Percentiles rank a stretch among this genome's conserved stretches.
Evolutionary conservation across 441 rosid genomes (phyloP).

Genomic region (Populus hybrid): DNA sequence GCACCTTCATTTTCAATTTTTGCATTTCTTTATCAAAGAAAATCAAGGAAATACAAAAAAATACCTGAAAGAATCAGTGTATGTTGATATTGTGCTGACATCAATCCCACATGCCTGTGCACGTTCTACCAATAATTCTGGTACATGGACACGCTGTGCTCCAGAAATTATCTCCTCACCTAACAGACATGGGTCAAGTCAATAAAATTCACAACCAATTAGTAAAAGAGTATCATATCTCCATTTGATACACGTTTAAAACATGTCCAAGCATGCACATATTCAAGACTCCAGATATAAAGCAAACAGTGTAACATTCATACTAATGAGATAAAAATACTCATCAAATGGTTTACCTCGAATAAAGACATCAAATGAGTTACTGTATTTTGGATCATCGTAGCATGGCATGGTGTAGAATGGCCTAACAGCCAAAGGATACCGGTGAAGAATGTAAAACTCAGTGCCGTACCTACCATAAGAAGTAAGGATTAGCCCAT

Average conservation of each 20-base stretch:
- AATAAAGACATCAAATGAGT: constrained; percentile 93
- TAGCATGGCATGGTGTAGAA: constrained; percentile 93
- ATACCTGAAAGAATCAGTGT: constrained; percentile 85
- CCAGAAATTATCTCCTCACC: constrained; percentile 98
- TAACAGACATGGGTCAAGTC: constrained; percentile 10
- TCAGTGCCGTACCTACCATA: constrained; percentile 67
- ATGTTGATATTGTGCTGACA: constrained; percentile 66
- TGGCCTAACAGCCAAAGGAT: constrained; percentile 78
- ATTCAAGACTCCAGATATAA: constrained; percentile 1
- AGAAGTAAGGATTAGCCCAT: constrained; percentile 6
- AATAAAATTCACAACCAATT: background rate
- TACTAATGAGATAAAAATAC: background rate
- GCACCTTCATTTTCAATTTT: background rate
- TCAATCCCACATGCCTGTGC: constrained; percentile 76
- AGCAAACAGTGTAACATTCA: background rate
- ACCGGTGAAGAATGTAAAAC: constrained; percentile 80
- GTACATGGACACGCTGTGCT: constrained; percentile 86
- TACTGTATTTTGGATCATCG: constrained; percentile 68
- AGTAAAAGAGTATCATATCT: background rate
- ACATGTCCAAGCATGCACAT: background rate
- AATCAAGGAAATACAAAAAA: background rate
- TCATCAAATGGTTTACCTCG: constrained; percentile 45
- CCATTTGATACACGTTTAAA: background rate
- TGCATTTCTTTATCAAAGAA: background rate
- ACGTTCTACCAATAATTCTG: constrained; percentile 66